Percentiles rank a stretch among this genome's conserved stretches.
Conservation (phyloP, 108 stramenopile species). For the Tribonema minus region DNA sequence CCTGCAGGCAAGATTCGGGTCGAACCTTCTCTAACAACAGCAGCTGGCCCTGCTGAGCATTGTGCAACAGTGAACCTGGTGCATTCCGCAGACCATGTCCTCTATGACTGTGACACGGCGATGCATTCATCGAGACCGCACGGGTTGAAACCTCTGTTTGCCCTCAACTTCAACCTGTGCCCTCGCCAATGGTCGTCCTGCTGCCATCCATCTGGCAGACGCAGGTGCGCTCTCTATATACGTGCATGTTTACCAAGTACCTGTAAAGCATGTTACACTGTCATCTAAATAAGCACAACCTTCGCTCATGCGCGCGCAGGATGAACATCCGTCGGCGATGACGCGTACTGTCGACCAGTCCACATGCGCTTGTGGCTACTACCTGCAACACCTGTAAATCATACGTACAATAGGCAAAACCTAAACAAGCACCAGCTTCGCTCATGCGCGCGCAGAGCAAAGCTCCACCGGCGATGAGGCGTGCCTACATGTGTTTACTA, state of each 20-base stretch:
- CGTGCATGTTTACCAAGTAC: background rate
- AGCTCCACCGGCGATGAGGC: background rate
- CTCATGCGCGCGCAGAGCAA: background rate
- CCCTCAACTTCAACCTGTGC: too few species aligned
- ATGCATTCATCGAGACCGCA: background rate
- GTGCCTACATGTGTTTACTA: too few species aligned
- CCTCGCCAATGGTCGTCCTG: background rate
- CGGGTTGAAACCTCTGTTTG: too few species aligned
- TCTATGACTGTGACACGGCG: background rate
- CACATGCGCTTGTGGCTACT: too few species aligned
- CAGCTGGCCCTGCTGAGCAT: background rate
- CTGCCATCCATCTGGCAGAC: background rate
- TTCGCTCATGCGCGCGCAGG: background rate
- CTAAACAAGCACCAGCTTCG: background rate
- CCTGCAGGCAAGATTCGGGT: background rate
- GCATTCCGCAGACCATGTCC: background rate
- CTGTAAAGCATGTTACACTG: background rate
- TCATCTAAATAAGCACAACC: too few species aligned
- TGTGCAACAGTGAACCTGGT: background rate
- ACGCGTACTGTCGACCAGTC: background rate
- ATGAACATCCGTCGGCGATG: background rate
- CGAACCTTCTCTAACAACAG: background rate
- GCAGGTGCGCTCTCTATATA: background rate
- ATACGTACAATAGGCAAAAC: too few species aligned
- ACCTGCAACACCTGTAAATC: too few species aligned